Evolutionary conservation across 2,329 filamentous ascomycete genomes (phyloP), one percentile per base, ranked within the genome.

Genomic region (Fusarium irregulare): DNA sequence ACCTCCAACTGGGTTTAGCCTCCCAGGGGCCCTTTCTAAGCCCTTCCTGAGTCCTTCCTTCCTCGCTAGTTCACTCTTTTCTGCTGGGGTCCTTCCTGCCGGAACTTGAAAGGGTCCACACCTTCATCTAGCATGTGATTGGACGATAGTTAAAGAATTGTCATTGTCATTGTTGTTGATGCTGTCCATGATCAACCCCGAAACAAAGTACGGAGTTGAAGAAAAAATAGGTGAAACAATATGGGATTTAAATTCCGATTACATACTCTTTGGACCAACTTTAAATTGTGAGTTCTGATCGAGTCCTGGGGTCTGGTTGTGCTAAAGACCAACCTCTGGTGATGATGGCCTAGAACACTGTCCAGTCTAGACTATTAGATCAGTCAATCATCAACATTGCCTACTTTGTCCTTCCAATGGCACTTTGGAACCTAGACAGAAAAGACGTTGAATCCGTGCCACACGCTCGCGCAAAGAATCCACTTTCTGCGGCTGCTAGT

Each of bases 371-470:
- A 37, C 45, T 45, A 47, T 55, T 30, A 68, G 61, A 55, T 47
- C 47, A 56, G 41, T 41, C 44, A 60, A 46, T 41, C 54, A 44
- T 66, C 41, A 49, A 45, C 44, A 62, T 48, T 44, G 54, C 45
- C 51, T 44, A 63, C 45, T 23, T n/a, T 37, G 25, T n/a, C 13
- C 18, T 37, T 37, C 30, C 12, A 47, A 27, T 50, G 18, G 21
- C 47, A 42, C 37, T 56, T 55, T 30, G 23, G 49, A 46, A 51
- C 41, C 45, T 60, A 45, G 58, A 53, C 54, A 41, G 56, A 66
- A 64, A 70, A 70, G 64, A 66, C 64, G 68, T 71, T 71, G 68
- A 69, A 70, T 37, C 68, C 46, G 68, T 60, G 60, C 60, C 68
- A 60, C 61, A 68, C 27, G 50, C 61, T 66, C 50, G 60, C 60